Evolutionary conservation across 768 basidiomycete genomes (phyloP).

Genomic region (Guyanaporus albipodus): DNA sequence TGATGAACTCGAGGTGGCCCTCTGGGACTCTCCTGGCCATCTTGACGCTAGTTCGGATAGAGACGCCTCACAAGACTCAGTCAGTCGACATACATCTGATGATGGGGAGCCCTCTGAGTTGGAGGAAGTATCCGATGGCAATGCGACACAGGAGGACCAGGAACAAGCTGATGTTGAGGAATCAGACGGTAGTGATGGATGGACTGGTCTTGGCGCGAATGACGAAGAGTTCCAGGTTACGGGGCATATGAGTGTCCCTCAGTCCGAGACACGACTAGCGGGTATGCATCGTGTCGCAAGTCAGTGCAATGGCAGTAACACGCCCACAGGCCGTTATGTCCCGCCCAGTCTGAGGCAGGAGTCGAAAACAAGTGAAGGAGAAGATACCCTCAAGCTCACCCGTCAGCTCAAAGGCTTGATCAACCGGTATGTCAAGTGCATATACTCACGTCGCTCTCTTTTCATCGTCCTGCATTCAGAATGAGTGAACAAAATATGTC

Average conservation of each 20-base stretch:
- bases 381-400: slow-evolving; percentile 53
- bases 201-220: slow-evolving; percentile 33
- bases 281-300: slow-evolving; percentile 11
- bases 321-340: slow-evolving; percentile 54
- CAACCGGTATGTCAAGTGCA: slow-evolving; percentile 56
- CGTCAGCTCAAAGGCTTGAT: slow-evolving; percentile 82
- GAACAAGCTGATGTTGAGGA: slow-evolving; percentile 22
- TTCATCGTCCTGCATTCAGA: slow-evolving; percentile 36
- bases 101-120: not conserved
- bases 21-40: not conserved
- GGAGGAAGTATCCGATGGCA: slow-evolving; percentile 1
- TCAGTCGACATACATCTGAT: not conserved
- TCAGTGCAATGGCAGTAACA: not conserved
- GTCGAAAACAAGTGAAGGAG: slow-evolving; percentile 37
- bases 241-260: not conserved
- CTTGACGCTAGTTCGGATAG: not conserved
- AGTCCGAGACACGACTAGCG: not conserved
- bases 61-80: not conserved
- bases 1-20: slow-evolving; percentile 22
- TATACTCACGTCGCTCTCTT: not conserved
- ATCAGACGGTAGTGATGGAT: slow-evolving; percentile 30
- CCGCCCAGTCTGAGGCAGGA: slow-evolving; percentile 71
- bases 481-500: slow-evolving; percentile 89
- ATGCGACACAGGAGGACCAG: not conserved
- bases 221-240: not conserved